phyloP scores from a whole-genome alignment of 371 early-diverging fungal species.

The Lichtheimia ornata region DNA sequence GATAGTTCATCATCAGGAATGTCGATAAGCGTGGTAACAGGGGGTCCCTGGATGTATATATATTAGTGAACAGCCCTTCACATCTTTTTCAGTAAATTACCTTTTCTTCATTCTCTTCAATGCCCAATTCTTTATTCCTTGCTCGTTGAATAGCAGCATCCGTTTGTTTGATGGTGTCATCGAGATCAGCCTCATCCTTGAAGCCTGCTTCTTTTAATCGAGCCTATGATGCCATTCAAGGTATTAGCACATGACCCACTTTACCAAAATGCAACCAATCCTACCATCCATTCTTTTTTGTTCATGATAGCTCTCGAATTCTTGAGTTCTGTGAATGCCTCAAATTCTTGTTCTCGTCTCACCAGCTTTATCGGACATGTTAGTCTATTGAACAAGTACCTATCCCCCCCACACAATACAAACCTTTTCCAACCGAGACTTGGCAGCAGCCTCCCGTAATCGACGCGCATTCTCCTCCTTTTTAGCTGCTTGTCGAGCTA shows the following conservation, averaged over 20 bases:
- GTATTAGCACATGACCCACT: not conserved
- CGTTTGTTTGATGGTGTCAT: constrained; percentile 67
- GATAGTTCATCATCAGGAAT: constrained; percentile 81
- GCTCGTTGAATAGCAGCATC: constrained; percentile 72
- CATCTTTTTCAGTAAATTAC: constrained; percentile 12
- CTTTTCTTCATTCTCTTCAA: constrained; percentile 77
- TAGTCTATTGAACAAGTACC: not conserved
- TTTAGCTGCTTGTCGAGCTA: constrained; percentile 70
- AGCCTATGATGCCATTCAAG: constrained; percentile 27
- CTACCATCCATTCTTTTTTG: constrained; percentile 59
- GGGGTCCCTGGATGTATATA: constrained; percentile 54
- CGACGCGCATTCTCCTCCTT: constrained; percentile 74
- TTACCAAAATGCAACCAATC: not conserved
- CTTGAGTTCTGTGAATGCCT: constrained; percentile 61
- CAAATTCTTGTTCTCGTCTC: constrained; percentile 56
- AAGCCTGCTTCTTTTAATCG: constrained; percentile 68
- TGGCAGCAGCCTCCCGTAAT: constrained; percentile 79
- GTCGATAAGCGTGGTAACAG: constrained; percentile 73
- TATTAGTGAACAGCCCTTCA: not conserved
- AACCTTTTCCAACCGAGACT: constrained; percentile 80
- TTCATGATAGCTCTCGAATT: constrained; percentile 47
- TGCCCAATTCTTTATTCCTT: constrained; percentile 79
- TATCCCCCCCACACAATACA: not conserved
- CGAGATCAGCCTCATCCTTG: constrained; percentile 74
- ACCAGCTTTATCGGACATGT: constrained; percentile 34